Evolutionary conservation across 2,329 filamentous ascomycete genomes (phyloP).

Genomic region (Blumeriella jaapii): DNA sequence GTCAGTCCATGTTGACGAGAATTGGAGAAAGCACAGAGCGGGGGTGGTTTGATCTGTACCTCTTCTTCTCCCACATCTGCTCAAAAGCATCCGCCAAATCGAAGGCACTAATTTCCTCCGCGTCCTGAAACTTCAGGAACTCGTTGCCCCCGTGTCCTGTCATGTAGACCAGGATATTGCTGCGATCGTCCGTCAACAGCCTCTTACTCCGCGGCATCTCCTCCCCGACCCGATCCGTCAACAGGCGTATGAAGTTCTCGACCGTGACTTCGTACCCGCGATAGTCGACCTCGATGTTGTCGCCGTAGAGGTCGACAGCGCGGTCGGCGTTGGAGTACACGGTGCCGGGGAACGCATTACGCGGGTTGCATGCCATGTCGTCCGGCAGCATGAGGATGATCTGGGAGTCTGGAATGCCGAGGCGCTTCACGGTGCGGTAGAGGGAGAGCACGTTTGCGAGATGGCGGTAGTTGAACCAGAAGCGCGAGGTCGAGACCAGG

Average conservation of each 20-base stretch:
- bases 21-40: not conserved
- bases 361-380: constrained; percentile 98
- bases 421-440: constrained; percentile 93
- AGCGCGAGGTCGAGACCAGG: constrained; percentile 93
- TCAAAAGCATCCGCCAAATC: constrained; percentile 95
- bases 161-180: constrained; percentile 98
- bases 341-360: constrained; percentile 93
- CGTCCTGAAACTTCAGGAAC: constrained; percentile 96
- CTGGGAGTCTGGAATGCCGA: constrained; percentile 95
- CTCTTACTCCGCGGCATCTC: constrained; percentile 94
- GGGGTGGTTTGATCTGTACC: constrained; percentile 33
- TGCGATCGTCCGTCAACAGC: constrained; percentile 84
- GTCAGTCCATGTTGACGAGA: not conserved
- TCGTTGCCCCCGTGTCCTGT: constrained; percentile 96
- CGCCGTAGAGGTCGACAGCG: constrained; percentile 89
- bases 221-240: constrained; percentile 88
- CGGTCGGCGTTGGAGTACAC: constrained; percentile 98
- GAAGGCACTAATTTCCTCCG: constrained; percentile 92
- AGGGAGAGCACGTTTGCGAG: constrained; percentile 95
- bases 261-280: constrained; percentile 97
- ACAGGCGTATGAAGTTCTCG: constrained; percentile 91
- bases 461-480: constrained; percentile 99
- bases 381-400: constrained; percentile 99
- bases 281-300: constrained; percentile 99
- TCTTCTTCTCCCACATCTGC: constrained; percentile 99